phyloP scores from a whole-genome alignment of 352 stramenopile species.

The Phytophthora europaea region DNA sequence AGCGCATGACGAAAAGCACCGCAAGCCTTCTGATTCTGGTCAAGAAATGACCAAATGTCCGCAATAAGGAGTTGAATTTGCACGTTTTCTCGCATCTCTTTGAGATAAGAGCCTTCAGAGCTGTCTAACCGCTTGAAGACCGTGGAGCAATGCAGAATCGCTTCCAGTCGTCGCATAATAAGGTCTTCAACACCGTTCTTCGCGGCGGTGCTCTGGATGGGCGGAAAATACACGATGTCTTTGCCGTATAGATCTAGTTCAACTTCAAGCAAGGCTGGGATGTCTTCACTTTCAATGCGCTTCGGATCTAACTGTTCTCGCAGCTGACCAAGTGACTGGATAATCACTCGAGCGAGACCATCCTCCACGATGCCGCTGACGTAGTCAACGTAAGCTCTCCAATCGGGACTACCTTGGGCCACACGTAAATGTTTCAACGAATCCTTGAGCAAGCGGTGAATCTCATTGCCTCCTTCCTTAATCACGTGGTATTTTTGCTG shows the following conservation, averaged over 20 bases:
- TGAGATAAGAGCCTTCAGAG: conserved; percentile 89
- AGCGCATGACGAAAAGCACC: conserved; percentile 72
- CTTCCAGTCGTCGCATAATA: conserved; percentile 73
- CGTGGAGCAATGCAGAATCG: conserved; percentile 68
- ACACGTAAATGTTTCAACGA: conserved; percentile 92
- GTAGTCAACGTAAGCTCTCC: conserved; percentile 94
- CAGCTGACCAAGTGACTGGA: conserved; percentile 75
- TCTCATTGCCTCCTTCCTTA: conserved; percentile 90
- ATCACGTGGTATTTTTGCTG: conserved; percentile 88
- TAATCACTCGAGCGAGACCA: conserved; percentile 76
- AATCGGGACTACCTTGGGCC: conserved; percentile 91
- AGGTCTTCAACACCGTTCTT: conserved; percentile 74
- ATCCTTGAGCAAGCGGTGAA: conserved; percentile 91
- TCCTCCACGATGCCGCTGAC: conserved; percentile 92
- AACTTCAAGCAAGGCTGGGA: conserved; percentile 91
- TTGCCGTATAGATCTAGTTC: conserved; percentile 93
- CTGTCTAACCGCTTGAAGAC: conserved; percentile 91
- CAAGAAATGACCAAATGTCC: conserved; percentile 85
- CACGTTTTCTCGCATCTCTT: conserved; percentile 90
- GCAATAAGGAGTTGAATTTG: conserved; percentile 80
- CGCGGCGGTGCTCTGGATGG: conserved; percentile 53
- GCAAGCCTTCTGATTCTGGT: conserved; percentile 80
- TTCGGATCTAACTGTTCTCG: conserved; percentile 88
- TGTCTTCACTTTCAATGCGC: conserved; percentile 84
- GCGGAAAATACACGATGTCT: conserved; percentile 85